Conservation (phyloP, 2,329 filamentous ascomycete genomes). For the Xylariaceae sp. region DNA sequence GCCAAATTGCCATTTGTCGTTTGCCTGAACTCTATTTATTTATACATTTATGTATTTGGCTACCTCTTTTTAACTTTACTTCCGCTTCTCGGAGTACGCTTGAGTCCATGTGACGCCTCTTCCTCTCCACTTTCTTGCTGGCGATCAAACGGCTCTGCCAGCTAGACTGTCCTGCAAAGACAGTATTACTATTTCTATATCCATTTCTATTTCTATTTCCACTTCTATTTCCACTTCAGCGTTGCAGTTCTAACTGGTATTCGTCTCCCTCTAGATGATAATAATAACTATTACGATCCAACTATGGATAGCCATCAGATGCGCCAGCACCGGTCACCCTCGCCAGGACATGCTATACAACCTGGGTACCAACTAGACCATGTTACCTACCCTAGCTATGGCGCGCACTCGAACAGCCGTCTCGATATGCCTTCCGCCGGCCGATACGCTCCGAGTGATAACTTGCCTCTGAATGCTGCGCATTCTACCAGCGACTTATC, state of each 20-base stretch:
- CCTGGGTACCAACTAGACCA: conserved; percentile 80
- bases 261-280: conserved; percentile 41
- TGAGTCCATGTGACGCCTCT: not conserved
- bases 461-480: conserved; percentile 76
- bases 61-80: not conserved
- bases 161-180: not conserved
- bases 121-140: not conserved
- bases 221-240: not conserved
- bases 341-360: conserved; percentile 66
- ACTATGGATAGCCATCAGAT: conserved; percentile 48
- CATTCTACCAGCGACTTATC: conserved; percentile 49
- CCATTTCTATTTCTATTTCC: no score
- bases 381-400: conserved; percentile 56
- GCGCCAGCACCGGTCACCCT: conserved; percentile 60
- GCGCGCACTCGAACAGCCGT: conserved; percentile 36
- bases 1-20: conserved; percentile 3
- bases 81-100: not conserved
- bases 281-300: conserved; percentile 57
- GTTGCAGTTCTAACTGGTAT: conserved; percentile 2
- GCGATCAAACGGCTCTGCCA: not conserved
- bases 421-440: conserved; percentile 64
- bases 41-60: not conserved
- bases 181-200: not conserved
- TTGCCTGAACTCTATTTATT: conserved; percentile 14
- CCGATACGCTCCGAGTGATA: conserved; percentile 61